These are phyloP conservation scores for Lactarius psammicola DNA, from an alignment of 768 basidiomycete genomes.

Conservation along the genomic window DNA sequence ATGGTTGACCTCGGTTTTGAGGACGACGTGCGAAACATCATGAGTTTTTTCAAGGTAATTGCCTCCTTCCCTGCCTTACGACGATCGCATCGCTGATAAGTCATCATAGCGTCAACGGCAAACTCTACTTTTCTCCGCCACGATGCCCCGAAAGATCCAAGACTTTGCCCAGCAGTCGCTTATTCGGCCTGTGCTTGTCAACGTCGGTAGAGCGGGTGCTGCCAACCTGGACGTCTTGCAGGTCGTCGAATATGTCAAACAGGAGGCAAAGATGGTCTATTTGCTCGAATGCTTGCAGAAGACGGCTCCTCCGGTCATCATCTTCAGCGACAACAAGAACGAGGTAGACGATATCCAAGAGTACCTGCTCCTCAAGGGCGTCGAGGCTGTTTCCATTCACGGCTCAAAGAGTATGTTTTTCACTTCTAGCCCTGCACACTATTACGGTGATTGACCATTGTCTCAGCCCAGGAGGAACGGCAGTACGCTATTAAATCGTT, in stretches of 20 bases:
- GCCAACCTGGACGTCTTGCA: conserved; percentile 96
- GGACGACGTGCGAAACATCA: conserved; percentile 97
- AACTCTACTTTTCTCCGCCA: conserved; percentile 95
- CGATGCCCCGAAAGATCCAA: conserved; percentile 98
- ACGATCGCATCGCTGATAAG: not conserved
- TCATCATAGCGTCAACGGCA: conserved; percentile 81
- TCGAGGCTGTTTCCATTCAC: conserved; percentile 98
- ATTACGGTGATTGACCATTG: not conserved
- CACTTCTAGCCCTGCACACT: not conserved
- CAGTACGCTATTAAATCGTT: conserved; percentile 99
- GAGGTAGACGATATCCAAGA: conserved; percentile 99
- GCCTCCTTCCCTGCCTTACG: conserved; percentile 1
- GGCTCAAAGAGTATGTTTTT: conserved; percentile 83
- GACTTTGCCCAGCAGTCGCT: conserved; percentile 97
- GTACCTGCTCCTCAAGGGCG: conserved; percentile 92
- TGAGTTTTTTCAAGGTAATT: conserved; percentile 94
- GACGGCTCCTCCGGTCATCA: conserved; percentile 95
- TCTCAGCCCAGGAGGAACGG: conserved; percentile 91
- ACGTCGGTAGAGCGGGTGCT: conserved; percentile 96
- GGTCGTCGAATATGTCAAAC: conserved; percentile 98
- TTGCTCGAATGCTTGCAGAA: conserved; percentile 96
- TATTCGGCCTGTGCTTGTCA: conserved; percentile 92
- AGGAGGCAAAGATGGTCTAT: conserved; percentile 99
- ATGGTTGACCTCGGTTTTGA: conserved; percentile 99
- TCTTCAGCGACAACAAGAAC: conserved; percentile 99